Evolutionary conservation across 2,329 filamentous ascomycete genomes (phyloP).

Genomic region (Penicillium italicum): DNA sequence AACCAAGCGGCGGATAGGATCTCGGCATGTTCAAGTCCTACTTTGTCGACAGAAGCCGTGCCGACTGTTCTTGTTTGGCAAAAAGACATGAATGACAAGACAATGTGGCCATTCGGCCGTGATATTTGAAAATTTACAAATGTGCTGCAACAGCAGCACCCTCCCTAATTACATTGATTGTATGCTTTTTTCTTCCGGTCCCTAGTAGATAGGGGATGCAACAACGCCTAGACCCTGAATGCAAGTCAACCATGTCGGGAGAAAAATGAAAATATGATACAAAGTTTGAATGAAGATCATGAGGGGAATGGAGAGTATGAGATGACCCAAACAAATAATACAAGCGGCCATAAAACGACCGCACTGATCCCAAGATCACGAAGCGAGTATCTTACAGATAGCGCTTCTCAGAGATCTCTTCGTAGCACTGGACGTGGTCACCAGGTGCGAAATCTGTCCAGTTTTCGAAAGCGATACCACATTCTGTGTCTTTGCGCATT

Average conservation of each 20-base stretch:
- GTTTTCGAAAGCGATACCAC: conserved; percentile 77
- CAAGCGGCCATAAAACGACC: background rate
- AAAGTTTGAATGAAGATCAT: conserved; percentile 1
- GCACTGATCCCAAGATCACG: background rate
- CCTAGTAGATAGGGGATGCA: conserved; percentile 3
- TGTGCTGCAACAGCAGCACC: background rate
- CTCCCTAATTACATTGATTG: conserved; percentile 6
- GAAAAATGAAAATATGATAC: conserved; percentile 11
- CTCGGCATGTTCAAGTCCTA: background rate
- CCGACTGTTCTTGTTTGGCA: background rate
- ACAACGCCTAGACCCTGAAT: conserved; percentile 16
- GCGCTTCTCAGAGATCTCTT: conserved; percentile 72
- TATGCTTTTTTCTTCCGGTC: conserved; percentile 1
- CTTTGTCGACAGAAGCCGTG: too few relatives aligned
- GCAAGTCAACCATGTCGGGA: conserved; percentile 12
- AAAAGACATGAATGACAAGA: background rate
- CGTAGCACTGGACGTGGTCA: conserved; percentile 84
- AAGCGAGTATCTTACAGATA: conserved; percentile 31
- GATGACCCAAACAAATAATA: conserved; percentile 1
- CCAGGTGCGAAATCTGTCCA: conserved; percentile 77
- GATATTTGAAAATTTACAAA: conserved; percentile 7
- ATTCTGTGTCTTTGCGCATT: conserved; percentile 91
- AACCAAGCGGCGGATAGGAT: background rate
- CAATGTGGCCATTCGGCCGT: background rate
- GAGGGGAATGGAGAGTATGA: conserved; percentile 6